These are phyloP conservation scores for Dunaliella salina DNA, from an alignment of 163 green algal species.

Conservation along the genomic window DNA sequence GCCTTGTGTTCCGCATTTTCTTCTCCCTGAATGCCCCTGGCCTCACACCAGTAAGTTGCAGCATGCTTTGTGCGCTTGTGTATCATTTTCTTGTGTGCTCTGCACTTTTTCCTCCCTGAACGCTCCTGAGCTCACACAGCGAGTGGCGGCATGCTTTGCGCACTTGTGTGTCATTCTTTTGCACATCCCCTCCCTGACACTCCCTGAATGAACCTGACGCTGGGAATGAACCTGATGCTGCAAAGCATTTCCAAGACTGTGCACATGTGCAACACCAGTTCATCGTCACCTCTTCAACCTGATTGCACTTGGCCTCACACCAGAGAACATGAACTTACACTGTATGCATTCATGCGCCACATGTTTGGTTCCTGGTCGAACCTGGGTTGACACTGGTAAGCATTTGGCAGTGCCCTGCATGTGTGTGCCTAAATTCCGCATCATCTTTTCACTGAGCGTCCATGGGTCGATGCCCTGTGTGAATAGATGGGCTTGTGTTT, in stretches of 20 bases:
- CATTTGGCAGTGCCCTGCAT: no score
- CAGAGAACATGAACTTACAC: not conserved
- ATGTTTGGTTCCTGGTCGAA: constrained; percentile 79
- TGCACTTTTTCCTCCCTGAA: constrained; percentile 94
- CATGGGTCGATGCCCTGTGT: no score
- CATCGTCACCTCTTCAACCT: no score
- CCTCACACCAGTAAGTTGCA: constrained; percentile 73
- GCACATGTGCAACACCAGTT: no score
- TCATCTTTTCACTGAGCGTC: no score
- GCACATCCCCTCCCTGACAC: constrained; percentile 85
- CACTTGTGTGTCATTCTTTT: constrained; percentile 21
- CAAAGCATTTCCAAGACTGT: no score
- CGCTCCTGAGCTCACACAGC: constrained; percentile 81
- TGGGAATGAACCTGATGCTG: no score
- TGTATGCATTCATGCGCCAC: constrained; percentile 49
- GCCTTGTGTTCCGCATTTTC: constrained; percentile 79
- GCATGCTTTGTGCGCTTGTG: no score
- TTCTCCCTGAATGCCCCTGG: constrained; percentile 89
- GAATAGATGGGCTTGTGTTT: no score
- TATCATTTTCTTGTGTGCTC: constrained; percentile 43
- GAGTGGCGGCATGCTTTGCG: not conserved
- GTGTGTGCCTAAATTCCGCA: no score
- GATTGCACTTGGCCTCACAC: not conserved
- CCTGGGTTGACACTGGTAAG: constrained; percentile 83
- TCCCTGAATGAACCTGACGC: no score